Percentiles rank a stretch among this genome's conserved stretches.
phyloP scores from a whole-genome alignment of 202 grass and related monocot species.

The Setaria viridis region DNA sequence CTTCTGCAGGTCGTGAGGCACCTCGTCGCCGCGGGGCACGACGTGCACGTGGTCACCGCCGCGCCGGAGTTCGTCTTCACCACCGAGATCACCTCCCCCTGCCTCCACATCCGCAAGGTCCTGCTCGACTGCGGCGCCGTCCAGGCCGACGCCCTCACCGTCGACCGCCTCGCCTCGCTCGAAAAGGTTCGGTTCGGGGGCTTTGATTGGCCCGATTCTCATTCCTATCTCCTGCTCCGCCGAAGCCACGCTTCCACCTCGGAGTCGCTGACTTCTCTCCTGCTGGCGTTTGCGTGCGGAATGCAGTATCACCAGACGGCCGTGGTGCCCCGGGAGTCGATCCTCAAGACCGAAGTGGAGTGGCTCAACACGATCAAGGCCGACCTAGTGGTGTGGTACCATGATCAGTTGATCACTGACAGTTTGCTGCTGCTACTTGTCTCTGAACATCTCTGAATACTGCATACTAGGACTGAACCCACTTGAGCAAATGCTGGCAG shows the following conservation, averaged over 20 bases:
- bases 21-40: conserved; percentile 81
- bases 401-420: conserved; percentile 5
- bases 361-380: conserved; percentile 95
- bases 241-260: background rate
- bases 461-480: background rate
- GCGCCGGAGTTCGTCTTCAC: conserved; percentile 98
- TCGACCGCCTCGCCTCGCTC: conserved; percentile 90
- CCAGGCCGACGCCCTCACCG: conserved; percentile 97
- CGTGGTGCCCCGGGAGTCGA: conserved; percentile 81
- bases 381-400: conserved; percentile 77
- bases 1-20: conserved; percentile 81
- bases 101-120: conserved; percentile 90
- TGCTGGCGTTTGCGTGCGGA: conserved; percentile 1
- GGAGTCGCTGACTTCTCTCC: background rate
- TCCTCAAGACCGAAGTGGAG: conserved; percentile 87
- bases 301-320: conserved; percentile 96
- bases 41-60: conserved; percentile 91
- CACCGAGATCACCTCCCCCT: conserved; percentile 73
- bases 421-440: background rate
- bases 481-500: conserved; percentile 48
- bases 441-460: too few species aligned
- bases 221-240: background rate
- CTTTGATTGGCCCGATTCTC: background rate
- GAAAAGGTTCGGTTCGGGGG: conserved; percentile 62
- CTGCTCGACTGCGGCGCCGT: conserved; percentile 99